Conservation (phyloP, 2,329 filamentous ascomycete species). For the Xylariaceae sp. region DNA sequence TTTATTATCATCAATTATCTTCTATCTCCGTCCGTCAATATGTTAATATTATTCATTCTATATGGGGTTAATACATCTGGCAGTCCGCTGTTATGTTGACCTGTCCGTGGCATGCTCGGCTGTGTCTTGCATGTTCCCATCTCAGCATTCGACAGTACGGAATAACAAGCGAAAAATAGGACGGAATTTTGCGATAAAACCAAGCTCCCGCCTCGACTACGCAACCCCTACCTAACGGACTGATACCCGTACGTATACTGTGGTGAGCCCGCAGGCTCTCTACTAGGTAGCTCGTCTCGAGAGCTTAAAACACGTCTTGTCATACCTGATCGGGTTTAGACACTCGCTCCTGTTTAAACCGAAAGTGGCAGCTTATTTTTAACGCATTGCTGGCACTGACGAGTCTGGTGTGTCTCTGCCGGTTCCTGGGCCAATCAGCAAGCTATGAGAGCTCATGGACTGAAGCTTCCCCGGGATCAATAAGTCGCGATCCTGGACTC, state of each 20-base stretch:
- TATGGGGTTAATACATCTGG: too few relatives aligned
- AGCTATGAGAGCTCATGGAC: constrained; percentile 17
- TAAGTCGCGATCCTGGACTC: neutral
- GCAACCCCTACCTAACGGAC: constrained; percentile 1
- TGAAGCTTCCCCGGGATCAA: neutral
- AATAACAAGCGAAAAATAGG: neutral
- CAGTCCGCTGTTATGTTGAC: too few relatives aligned
- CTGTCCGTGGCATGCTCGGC: constrained; percentile 12
- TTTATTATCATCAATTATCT: neutral
- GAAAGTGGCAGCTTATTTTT: constrained; percentile 10
- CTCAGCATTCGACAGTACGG: neutral
- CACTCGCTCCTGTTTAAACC: neutral
- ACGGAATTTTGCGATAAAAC: neutral
- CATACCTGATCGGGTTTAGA: constrained; percentile 21
- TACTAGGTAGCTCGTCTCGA: neutral
- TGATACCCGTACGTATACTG: neutral
- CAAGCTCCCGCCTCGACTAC: too few relatives aligned
- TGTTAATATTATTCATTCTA: constrained; percentile 7
- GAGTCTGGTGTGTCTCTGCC: neutral
- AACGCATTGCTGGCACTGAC: constrained; percentile 17
- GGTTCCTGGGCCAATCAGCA: constrained; percentile 21
- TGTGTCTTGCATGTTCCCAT: constrained; percentile 20
- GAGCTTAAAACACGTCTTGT: constrained; percentile 13
- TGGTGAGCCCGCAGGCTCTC: neutral
- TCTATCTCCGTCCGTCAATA: constrained; percentile 6